Evolutionary conservation across 1,284 basidiomycete species (phyloP).

Genomic region (Ustilago trichophora): DNA sequence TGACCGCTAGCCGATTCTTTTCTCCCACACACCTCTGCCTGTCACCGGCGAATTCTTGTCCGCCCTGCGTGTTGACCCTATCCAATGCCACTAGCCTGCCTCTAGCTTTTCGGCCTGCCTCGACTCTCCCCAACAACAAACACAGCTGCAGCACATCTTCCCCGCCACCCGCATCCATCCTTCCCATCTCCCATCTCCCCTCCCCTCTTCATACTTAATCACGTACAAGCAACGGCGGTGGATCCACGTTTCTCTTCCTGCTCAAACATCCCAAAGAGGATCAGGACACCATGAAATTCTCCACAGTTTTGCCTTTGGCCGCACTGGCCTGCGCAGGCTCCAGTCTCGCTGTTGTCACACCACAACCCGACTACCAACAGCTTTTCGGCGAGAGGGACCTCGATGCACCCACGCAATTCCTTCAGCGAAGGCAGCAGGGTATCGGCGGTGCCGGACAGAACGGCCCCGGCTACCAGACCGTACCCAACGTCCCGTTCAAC

Average conservation of each 20-base stretch:
- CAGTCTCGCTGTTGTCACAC: constrained; percentile 19
- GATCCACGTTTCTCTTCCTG: no score
- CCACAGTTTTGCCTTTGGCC: constrained; percentile 20
- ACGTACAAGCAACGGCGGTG: no score
- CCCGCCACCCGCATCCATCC: background rate
- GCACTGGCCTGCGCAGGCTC: constrained; percentile 25
- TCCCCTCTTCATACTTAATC: background rate
- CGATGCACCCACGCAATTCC: constrained; percentile 15
- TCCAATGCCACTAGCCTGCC: background rate
- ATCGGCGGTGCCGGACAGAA: constrained; percentile 36
- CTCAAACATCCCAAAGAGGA: background rate
- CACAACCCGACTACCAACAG: constrained; percentile 29
- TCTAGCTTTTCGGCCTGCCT: no score
- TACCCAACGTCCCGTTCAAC: constrained; percentile 29
- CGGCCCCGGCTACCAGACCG: constrained; percentile 45
- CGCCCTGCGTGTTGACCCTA: constrained; percentile 2
- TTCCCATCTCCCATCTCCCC: background rate
- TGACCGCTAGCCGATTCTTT: no score
- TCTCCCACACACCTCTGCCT: no score
- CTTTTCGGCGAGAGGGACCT: constrained; percentile 19
- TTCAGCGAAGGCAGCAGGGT: constrained; percentile 34
- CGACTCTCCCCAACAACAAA: no score
- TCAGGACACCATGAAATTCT: constrained; percentile 22
- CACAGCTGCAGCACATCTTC: no score
- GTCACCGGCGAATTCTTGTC: constrained; percentile 4